Conservation (phyloP, 768 basidiomycete genomes). For the Naganishia vaughanmartiniae region DNA sequence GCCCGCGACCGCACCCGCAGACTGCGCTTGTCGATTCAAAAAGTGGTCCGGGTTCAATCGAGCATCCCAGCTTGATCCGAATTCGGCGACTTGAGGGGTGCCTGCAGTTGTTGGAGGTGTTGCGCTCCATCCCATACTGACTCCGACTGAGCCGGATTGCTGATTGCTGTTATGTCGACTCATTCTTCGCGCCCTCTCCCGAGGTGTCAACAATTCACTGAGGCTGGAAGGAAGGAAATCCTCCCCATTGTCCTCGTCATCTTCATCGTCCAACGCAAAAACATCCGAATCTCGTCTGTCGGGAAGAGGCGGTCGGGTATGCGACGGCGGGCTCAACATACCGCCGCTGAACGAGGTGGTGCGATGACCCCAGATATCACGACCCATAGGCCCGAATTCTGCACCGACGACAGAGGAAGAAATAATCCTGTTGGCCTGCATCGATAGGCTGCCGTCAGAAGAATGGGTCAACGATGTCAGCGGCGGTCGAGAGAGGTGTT, state of each 20-base stretch:
- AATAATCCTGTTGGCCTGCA: conserved; percentile 18
- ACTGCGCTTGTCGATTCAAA: conserved; percentile 46
- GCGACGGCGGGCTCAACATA: conserved; percentile 30
- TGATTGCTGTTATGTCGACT: conserved; percentile 47
- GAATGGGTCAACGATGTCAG: conserved; percentile 12
- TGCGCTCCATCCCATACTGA: conserved; percentile 25
- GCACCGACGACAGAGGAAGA: conserved; percentile 30
- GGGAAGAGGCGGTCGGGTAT: conserved; percentile 16
- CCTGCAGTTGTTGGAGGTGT: conserved; percentile 13
- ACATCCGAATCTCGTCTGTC: conserved; percentile 39
- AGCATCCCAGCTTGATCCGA: conserved; percentile 27
- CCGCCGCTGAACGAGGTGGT: conserved; percentile 25
- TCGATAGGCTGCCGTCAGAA: conserved; percentile 4
- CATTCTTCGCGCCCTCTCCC: conserved; percentile 77
- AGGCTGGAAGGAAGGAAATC: conserved; percentile 86
- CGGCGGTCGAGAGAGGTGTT: conserved; percentile 1
- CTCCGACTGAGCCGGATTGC: conserved; percentile 24
- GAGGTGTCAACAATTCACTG: conserved; percentile 82
- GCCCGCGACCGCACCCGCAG: conserved; percentile 45
- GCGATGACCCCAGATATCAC: conserved; percentile 35
- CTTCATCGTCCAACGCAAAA: conserved; percentile 62
- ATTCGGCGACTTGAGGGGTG: conserved; percentile 4
- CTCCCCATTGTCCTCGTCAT: conserved; percentile 52
- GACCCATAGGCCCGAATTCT: conserved; percentile 30
- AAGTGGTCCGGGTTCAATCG: conserved; percentile 31